Evolutionary conservation across 2,329 filamentous ascomycete species (phyloP).

Genomic region (Macroventuria anomochaeta): DNA sequence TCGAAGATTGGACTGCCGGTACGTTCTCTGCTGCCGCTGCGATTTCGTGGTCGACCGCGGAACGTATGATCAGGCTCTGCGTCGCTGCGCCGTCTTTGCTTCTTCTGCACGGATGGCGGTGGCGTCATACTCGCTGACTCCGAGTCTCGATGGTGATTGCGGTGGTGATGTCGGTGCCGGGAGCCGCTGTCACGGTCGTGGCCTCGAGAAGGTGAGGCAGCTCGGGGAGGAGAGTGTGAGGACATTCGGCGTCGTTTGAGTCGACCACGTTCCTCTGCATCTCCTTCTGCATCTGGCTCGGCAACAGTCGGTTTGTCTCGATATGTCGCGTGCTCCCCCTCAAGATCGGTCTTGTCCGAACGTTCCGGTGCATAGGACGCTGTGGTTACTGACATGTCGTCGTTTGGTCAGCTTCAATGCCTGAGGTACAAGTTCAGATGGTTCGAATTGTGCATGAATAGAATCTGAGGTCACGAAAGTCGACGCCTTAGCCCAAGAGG

Average conservation of each 20-base stretch:
- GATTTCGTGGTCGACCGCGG: constrained; percentile 39
- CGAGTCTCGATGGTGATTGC: constrained; percentile 39
- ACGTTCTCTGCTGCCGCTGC: constrained; percentile 29
- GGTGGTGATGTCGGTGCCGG: constrained; percentile 41
- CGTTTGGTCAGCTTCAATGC: neutral
- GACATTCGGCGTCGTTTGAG: constrained; percentile 41
- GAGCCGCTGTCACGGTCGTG: constrained; percentile 43
- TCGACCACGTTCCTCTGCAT: constrained; percentile 40
- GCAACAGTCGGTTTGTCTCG: neutral
- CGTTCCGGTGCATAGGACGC: neutral
- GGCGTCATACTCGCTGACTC: constrained; percentile 37
- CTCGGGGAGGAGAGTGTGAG: constrained; percentile 39
- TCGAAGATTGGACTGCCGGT: constrained; percentile 35
- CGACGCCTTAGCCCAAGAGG: constrained; percentile 8
- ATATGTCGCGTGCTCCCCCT: constrained; percentile 1
- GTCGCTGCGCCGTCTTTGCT: constrained; percentile 42
- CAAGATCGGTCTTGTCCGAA: neutral
- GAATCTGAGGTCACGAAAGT: neutral
- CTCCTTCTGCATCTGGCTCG: constrained; percentile 37
- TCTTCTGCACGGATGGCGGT: constrained; percentile 29
- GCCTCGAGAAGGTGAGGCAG: constrained; percentile 42
- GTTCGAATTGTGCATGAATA: constrained; percentile 1
- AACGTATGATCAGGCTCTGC: constrained; percentile 46
- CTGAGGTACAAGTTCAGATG: constrained; percentile 1
- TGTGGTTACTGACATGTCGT: constrained; percentile 12